Conservation (phyloP, 2,329 filamentous ascomycete genomes). For the Apiospora phragmitis region DNA sequence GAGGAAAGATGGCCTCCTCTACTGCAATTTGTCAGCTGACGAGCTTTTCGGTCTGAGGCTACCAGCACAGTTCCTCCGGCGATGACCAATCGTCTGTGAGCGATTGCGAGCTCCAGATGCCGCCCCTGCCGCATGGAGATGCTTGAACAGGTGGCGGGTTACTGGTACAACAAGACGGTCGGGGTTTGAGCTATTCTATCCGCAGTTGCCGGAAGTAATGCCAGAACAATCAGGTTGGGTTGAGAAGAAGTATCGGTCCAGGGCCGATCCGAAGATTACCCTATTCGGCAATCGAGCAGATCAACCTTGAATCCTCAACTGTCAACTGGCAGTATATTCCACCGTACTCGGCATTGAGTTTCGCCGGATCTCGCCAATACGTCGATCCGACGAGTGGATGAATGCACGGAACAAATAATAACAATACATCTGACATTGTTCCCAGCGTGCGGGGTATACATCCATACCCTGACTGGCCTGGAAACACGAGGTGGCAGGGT, state of each 20-base stretch:
- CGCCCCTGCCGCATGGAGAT: neutral
- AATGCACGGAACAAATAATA: neutral
- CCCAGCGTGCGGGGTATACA: constrained; percentile 4
- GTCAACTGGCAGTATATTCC: neutral
- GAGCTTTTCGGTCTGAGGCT: neutral
- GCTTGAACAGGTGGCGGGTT: neutral
- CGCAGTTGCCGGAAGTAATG: neutral
- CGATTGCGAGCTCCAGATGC: neutral
- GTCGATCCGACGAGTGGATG: neutral
- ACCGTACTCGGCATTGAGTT: neutral
- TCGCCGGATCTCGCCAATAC: neutral
- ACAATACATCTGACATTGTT: too few relatives aligned
- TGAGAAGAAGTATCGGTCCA: neutral
- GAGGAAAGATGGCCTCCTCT: neutral
- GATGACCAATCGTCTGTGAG: neutral
- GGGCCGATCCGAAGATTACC: neutral
- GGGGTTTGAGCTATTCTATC: neutral
- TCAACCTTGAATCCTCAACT: neutral
- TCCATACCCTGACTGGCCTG: neutral
- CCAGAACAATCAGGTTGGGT: neutral
- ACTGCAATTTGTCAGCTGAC: neutral
- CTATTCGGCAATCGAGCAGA: neutral
- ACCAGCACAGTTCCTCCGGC: neutral
- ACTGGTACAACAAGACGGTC: neutral
- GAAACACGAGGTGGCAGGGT: neutral